A percentile compares a stretch with the other conserved stretches of the same genome.
Conservation (phyloP, 2,329 filamentous ascomycete species). For the Fonsecaea nubica region DNA sequence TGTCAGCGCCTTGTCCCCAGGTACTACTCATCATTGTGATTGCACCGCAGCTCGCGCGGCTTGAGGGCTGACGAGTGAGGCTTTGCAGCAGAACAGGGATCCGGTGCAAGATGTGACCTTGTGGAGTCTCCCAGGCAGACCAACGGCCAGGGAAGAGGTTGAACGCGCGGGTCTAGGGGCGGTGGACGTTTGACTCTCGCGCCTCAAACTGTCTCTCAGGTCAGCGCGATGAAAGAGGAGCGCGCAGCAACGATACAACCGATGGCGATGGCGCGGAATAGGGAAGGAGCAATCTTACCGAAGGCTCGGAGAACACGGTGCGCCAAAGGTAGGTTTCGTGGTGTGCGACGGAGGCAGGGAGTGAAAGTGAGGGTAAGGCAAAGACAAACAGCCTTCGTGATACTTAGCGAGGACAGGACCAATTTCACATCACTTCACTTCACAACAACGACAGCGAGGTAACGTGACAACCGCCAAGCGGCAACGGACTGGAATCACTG, state of each 20-base stretch:
- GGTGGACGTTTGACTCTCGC: background rate
- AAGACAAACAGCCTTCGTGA: background rate
- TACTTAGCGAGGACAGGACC: background rate
- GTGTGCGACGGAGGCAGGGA: background rate
- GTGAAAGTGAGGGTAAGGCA: slow-evolving; percentile 3
- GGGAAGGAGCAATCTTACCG: background rate
- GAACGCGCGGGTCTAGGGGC: background rate
- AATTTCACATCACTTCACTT: background rate
- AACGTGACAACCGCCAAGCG: background rate
- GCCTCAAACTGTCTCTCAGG: background rate
- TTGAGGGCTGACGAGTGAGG: background rate
- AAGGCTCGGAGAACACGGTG: background rate
- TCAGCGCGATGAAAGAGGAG: background rate
- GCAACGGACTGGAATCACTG: background rate
- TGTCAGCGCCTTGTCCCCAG: background rate
- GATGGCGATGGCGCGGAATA: background rate
- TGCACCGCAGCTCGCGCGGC: background rate
- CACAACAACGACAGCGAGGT: background rate
- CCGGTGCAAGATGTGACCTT: background rate
- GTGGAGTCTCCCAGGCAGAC: background rate
- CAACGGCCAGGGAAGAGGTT: background rate
- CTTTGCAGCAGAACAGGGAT: background rate
- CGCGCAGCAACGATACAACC: background rate
- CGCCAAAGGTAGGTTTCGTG: background rate
- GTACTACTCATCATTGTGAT: background rate